Conservation (phyloP, 768 basidiomycete species). For the Podaxis sp. region DNA sequence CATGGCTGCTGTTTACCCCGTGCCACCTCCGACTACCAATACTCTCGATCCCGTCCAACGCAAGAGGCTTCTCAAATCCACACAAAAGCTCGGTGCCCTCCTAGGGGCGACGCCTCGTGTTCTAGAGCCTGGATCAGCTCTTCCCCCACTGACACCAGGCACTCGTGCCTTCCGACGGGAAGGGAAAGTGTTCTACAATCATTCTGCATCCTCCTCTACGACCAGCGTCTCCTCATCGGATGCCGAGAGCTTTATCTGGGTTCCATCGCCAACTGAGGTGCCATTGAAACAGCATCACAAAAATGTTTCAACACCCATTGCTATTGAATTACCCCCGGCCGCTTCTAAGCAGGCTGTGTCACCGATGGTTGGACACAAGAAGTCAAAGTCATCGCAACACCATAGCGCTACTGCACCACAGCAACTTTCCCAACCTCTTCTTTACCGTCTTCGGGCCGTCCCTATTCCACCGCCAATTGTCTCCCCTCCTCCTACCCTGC, state of each 20-base stretch:
- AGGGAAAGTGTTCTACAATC: constrained; percentile 15
- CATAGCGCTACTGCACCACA: constrained; percentile 13
- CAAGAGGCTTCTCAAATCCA: constrained; percentile 53
- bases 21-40: constrained; percentile 50
- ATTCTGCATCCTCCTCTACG: constrained; percentile 12
- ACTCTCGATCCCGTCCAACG: constrained; percentile 45
- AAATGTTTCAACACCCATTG: constrained; percentile 18
- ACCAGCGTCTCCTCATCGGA: constrained; percentile 18
- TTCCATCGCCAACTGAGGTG: constrained; percentile 13
- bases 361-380: background rate
- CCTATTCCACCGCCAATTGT: constrained; percentile 7
- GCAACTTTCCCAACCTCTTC: constrained; percentile 28
- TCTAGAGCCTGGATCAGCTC: constrained; percentile 22
- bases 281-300: background rate
- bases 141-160: constrained; percentile 15
- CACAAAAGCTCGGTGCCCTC: constrained; percentile 55
- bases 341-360: background rate
- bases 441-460: constrained; percentile 25
- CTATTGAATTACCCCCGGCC: constrained; percentile 22
- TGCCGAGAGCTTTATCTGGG: constrained; percentile 16
- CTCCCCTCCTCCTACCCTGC: background rate
- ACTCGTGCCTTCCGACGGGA: constrained; percentile 15
- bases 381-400: constrained; percentile 1
- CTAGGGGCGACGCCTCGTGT: constrained; percentile 46
- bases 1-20: constrained; percentile 10